Evolutionary conservation across 805 yeast species (phyloP).

Genomic region (Ogataea naganishii): DNA sequence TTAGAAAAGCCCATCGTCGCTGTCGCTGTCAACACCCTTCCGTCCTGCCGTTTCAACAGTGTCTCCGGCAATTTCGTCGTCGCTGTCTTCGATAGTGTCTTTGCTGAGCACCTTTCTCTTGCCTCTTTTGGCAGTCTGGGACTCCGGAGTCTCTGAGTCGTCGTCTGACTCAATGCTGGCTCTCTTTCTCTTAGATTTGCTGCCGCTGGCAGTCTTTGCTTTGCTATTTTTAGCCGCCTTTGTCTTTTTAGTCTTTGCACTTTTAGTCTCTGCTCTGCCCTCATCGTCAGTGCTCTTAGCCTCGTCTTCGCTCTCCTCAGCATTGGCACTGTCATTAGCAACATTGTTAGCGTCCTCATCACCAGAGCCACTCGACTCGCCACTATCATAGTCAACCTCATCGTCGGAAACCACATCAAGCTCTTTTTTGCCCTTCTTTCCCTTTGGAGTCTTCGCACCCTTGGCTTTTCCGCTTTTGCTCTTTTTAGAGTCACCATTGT

Average conservation of each 20-base stretch:
- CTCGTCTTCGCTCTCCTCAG: constrained; percentile 6
- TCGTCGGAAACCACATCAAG: constrained; percentile 33
- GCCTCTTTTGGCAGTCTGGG: constrained; percentile 6
- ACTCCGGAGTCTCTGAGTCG: constrained; percentile 2
- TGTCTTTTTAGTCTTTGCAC: background rate
- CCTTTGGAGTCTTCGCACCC: constrained; percentile 5
- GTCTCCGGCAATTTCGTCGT: constrained; percentile 9
- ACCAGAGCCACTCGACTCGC: constrained; percentile 1
- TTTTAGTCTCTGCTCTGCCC: background rate
- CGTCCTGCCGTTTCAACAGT: constrained; percentile 5
- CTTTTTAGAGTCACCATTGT: constrained; percentile 22
- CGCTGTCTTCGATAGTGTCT: constrained; percentile 23
- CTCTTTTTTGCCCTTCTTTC: constrained; percentile 15
- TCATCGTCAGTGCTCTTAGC: constrained; percentile 4
- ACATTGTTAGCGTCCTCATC: constrained; percentile 1
- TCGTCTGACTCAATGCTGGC: constrained; percentile 3
- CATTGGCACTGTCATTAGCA: background rate
- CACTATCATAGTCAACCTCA: constrained; percentile 27
- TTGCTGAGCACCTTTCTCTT: constrained; percentile 11
- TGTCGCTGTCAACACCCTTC: constrained; percentile 3
- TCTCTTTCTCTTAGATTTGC: constrained; percentile 1
- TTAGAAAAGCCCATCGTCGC: constrained; percentile 9
- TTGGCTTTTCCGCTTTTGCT: constrained; percentile 22
- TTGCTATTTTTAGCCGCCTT: constrained; percentile 1
- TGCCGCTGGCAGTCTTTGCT: background rate